A percentile compares a stretch with the other conserved stretches of the same genome.
These are phyloP conservation scores for Trametes cingulata DNA, from an alignment of 768 basidiomycete species.

Conservation along the genomic window DNA sequence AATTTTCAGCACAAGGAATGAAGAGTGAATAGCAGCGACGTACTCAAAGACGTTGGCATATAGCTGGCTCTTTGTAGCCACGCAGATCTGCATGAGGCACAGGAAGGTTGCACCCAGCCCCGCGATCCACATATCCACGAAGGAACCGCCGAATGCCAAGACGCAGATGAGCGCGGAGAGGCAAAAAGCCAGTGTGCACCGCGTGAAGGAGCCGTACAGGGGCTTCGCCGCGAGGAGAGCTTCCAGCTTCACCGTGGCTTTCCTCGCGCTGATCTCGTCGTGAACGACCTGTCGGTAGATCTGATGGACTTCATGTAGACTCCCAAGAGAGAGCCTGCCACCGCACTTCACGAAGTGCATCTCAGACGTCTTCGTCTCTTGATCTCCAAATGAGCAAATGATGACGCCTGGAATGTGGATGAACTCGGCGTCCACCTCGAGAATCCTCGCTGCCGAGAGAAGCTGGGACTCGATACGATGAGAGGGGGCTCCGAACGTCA, in stretches of 20 bases:
- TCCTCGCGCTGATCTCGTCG: conserved; percentile 84
- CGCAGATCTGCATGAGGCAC: conserved; percentile 67
- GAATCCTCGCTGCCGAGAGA: conserved; percentile 81
- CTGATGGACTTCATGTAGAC: conserved; percentile 79
- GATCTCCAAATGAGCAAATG: conserved; percentile 88
- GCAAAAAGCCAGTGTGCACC: conserved; percentile 68
- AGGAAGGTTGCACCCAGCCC: conserved; percentile 69
- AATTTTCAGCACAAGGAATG: neutral
- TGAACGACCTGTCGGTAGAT: conserved; percentile 89
- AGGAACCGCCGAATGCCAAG: conserved; percentile 81
- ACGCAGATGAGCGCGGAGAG: conserved; percentile 81
- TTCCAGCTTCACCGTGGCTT: conserved; percentile 65
- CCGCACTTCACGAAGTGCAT: conserved; percentile 85
- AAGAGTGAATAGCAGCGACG: conserved; percentile 31
- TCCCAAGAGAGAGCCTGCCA: conserved; percentile 79
- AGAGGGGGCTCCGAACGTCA: conserved; percentile 91
- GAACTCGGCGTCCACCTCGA: conserved; percentile 91
- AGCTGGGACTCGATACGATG: conserved; percentile 95
- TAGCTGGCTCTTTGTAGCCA: conserved; percentile 74
- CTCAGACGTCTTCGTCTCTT: conserved; percentile 85
- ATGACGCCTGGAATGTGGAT: conserved; percentile 81
- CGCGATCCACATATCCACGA: conserved; percentile 84
- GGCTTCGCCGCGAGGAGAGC: conserved; percentile 63
- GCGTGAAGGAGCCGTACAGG: conserved; percentile 59
- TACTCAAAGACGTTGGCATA: conserved; percentile 94